Percentiles rank a stretch among this genome's conserved stretches.
phyloP scores from a whole-genome alignment of 139 green algal species.

The Asterochloris sp. region DNA sequence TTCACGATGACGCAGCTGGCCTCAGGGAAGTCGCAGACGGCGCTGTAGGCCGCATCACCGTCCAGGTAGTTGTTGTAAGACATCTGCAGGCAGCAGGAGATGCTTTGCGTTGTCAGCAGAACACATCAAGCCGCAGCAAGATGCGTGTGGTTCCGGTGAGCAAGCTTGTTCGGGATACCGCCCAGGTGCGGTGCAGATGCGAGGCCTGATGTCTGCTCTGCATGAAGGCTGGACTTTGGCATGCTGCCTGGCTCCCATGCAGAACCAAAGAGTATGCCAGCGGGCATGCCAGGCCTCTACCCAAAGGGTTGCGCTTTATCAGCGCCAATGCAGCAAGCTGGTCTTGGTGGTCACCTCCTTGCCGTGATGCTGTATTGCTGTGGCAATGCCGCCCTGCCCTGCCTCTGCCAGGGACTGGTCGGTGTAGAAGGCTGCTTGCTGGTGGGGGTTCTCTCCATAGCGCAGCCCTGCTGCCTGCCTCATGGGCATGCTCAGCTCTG shows the following conservation, averaged over 20 bases:
- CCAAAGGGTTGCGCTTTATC: not conserved
- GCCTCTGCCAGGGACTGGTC: conserved; percentile 84
- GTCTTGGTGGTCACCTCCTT: conserved; percentile 68
- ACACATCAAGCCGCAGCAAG: no score
- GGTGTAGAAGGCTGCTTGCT: conserved; percentile 94
- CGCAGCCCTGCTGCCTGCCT: conserved; percentile 67
- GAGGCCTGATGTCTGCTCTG: no score
- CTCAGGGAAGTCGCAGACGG: conserved; percentile 72
- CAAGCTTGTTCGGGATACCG: no score
- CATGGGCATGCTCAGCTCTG: conserved; percentile 84
- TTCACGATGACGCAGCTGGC: conserved; percentile 98
- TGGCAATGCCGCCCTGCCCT: conserved; percentile 77
- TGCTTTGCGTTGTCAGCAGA: not conserved
- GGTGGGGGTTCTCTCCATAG: conserved; percentile 98
- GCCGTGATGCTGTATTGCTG: conserved; percentile 87
- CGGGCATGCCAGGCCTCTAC: not conserved
- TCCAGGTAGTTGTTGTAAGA: conserved; percentile 99
- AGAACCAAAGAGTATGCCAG: not conserved
- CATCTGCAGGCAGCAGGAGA: conserved; percentile 63
- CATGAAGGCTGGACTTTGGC: no score
- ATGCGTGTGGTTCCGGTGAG: no score
- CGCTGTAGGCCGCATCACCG: conserved; percentile 73
- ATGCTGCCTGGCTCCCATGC: no score
- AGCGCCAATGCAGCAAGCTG: not conserved
- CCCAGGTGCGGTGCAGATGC: not conserved